Evolutionary conservation across 805 yeast species (phyloP), one percentile per base, ranked within the genome.

Genomic region (Candida odintsovae): DNA sequence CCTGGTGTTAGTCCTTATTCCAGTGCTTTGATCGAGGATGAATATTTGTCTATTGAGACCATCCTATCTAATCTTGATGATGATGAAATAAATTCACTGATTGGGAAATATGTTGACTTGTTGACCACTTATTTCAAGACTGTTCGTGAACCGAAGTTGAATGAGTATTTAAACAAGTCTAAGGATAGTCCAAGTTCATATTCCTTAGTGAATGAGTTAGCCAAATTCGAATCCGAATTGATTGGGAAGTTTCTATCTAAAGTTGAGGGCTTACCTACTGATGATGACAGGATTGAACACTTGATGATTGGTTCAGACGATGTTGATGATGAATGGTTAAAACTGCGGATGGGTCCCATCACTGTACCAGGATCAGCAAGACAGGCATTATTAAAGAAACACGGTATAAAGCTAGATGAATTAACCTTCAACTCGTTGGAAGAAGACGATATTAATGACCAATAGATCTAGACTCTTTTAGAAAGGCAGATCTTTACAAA

Each of bases 241-340:
- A 33, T 56, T 10, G 20, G 16, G 2, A 45, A 41, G 13, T 55
- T 53, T 42, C 16, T 22, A 5, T 37, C 37, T 4, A 42, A 46
- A 7, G 44, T 44, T 13, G 40, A 42, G 3, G 3, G 16, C 2
- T 19, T 18, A 18, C n/a, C 25, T 8, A 39, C 29, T 11, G 50
- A 48, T 6, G 52, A 58, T 4, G 51, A 44, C 1, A 46, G 46
- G 15, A 37, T 54, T 21, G 54, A 55, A 38, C 41, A 44, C 2
- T 40, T 59, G 21, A 43, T 56, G 20, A 18, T 57, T 7, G 60
- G 50, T 9, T 45, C 52, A 7, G 57, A 50, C 51, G 47, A 58
- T 43, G 26, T 56, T 54, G 59, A 50, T 42, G 50, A 50, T 18
- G 50, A 55, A 39, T 50, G 64, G 64, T n/a, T 51, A 9, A 51